Conservation (phyloP, 2,329 filamentous ascomycete species). For the Neofusicoccum sp. region DNA sequence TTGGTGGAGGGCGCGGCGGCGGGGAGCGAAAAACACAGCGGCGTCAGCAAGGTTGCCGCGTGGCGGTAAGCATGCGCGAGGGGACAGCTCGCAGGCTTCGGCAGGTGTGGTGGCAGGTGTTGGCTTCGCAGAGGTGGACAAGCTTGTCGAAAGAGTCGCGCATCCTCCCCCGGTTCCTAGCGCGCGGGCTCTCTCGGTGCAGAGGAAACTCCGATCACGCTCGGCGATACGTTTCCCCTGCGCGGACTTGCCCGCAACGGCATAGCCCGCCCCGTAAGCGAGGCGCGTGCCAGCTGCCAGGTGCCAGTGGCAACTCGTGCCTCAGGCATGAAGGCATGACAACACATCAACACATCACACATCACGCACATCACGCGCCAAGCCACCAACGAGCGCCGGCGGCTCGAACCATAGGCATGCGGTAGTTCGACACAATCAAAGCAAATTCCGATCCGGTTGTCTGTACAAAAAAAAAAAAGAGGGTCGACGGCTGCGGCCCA, state of each 20-base stretch:
- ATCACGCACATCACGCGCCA: neutral
- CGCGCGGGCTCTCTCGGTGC: slow-evolving; percentile 13
- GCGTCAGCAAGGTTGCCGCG: neutral
- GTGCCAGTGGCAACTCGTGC: neutral
- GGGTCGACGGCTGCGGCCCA: neutral
- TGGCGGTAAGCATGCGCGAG: slow-evolving; percentile 1
- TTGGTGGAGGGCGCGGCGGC: neutral
- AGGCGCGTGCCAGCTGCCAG: neutral
- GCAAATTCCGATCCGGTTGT: neutral
- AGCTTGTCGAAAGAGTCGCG: slow-evolving; percentile 19
- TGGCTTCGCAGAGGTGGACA: neutral
- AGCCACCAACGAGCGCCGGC: neutral
- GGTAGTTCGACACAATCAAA: neutral
- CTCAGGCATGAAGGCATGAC: neutral
- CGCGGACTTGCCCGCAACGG: neutral
- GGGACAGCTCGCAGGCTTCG: neutral
- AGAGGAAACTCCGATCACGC: slow-evolving; percentile 19
- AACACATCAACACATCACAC: neutral
- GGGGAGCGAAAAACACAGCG: neutral
- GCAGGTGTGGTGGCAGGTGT: neutral
- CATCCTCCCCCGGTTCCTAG: slow-evolving; percentile 16
- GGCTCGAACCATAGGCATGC: neutral
- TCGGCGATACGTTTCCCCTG: neutral
- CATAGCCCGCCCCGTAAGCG: neutral
- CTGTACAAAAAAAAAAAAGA: neutral